phyloP scores from a whole-genome alignment of 305 asterid species.

The Fraxinus latifolia region DNA sequence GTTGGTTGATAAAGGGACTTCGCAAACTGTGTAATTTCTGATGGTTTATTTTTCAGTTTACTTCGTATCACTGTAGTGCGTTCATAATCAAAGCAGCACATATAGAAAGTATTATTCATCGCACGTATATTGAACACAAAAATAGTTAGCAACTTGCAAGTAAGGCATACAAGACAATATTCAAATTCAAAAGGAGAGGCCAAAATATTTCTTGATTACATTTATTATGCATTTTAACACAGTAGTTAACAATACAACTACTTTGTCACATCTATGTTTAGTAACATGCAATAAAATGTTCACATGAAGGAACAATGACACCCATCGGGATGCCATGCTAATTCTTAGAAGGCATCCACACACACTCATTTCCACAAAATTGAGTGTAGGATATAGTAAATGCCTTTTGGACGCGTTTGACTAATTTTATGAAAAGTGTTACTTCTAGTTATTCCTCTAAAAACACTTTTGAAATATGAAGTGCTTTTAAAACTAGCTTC shows the following conservation, averaged over 20 bases:
- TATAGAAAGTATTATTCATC: too few relatives aligned
- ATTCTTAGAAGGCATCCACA: background rate
- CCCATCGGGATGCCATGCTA: background rate
- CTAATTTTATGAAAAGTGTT: too few relatives aligned
- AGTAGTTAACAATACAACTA: background rate
- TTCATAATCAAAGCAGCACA: background rate
- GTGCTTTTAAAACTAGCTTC: too few relatives aligned
- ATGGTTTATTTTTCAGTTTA: too few relatives aligned
- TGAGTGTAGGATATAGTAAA: background rate
- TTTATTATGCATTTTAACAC: too few relatives aligned
- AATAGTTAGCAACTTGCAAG: background rate
- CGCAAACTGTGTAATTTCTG: too few relatives aligned
- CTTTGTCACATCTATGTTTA: background rate
- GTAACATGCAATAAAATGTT: background rate
- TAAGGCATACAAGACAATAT: background rate
- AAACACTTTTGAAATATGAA: too few relatives aligned
- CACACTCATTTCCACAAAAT: background rate
- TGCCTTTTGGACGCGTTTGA: too few relatives aligned
- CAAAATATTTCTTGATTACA: too few relatives aligned
- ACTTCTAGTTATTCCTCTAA: too few relatives aligned
- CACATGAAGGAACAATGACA: background rate
- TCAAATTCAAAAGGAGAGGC: background rate
- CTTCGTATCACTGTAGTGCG: background rate
- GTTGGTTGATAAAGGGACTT: too few relatives aligned
- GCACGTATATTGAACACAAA: background rate